phyloP scores from a whole-genome alignment of 2,329 filamentous ascomycete species.

The Fusarium robinianum region DNA sequence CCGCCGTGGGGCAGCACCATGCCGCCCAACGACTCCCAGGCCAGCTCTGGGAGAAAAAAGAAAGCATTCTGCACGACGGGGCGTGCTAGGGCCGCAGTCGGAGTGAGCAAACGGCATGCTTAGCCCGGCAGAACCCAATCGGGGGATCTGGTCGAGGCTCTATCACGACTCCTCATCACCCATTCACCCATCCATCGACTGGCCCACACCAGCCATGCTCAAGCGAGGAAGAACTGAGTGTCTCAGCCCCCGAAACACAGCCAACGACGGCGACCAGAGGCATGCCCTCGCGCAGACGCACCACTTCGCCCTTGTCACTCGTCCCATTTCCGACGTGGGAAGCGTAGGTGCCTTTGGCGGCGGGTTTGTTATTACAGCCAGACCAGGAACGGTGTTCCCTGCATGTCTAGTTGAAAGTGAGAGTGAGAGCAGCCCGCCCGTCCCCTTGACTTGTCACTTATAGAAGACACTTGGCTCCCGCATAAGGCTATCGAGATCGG shows the following conservation, averaged over 20 bases:
- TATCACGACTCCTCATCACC: neutral
- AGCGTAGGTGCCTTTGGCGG: constrained; percentile 12
- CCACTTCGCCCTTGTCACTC: constrained; percentile 23
- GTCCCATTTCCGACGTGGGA: constrained; percentile 16
- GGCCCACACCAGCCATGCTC: constrained; percentile 3
- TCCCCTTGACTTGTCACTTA: constrained; percentile 25
- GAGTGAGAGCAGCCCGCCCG: constrained; percentile 1
- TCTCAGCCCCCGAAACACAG: constrained; percentile 42
- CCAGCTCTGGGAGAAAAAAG: constrained; percentile 11
- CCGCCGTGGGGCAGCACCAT: no score
- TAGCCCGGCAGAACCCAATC: constrained; percentile 4
- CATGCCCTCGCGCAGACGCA: constrained; percentile 29
- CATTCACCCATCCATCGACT: constrained; percentile 8
- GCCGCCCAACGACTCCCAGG: no score
- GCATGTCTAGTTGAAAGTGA: constrained; percentile 14
- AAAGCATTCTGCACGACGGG: constrained; percentile 13
- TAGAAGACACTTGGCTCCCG: constrained; percentile 30
- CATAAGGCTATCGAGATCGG: constrained; percentile 35
- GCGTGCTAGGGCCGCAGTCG: constrained; percentile 13
- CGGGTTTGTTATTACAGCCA: constrained; percentile 18
- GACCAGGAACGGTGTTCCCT: constrained; percentile 4
- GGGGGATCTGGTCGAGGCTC: neutral
- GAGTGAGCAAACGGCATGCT: constrained; percentile 16
- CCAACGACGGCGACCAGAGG: constrained; percentile 35
- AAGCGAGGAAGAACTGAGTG: constrained; percentile 28